These are phyloP conservation scores for Macrolepiota dolichaula DNA, from an alignment of 768 basidiomycete genomes.

Conservation along the genomic window DNA sequence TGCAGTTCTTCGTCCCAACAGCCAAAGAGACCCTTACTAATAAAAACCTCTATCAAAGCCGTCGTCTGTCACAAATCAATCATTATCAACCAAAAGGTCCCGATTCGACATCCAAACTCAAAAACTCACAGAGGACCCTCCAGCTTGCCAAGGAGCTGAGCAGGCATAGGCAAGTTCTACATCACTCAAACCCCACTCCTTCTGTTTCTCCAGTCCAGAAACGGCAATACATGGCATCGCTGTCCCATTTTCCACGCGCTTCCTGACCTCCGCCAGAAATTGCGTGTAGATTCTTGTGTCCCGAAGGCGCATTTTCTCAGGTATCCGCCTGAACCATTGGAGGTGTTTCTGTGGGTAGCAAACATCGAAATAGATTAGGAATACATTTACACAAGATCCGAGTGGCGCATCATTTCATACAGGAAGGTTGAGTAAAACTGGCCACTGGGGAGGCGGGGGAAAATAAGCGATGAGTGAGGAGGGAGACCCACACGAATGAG, in stretches of 20 bases:
- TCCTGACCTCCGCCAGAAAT: slow-evolving; percentile 21
- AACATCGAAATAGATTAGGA: neutral
- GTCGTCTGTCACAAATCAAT: neutral
- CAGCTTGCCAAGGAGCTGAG: slow-evolving; percentile 26
- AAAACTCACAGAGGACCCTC: slow-evolving; percentile 21
- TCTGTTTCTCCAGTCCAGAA: slow-evolving; percentile 36
- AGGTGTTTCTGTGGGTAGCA: slow-evolving; percentile 18
- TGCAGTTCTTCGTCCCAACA: no score
- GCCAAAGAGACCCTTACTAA: neutral
- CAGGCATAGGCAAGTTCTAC: slow-evolving; percentile 38
- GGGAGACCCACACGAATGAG: neutral
- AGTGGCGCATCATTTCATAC: neutral
- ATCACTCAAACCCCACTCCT: slow-evolving; percentile 35
- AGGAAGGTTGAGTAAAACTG: slow-evolving; percentile 12
- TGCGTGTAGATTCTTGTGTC: slow-evolving; percentile 22
- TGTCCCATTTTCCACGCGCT: slow-evolving; percentile 17
- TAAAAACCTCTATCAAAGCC: slow-evolving; percentile 1
- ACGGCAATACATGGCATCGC: slow-evolving; percentile 31
- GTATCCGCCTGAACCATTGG: slow-evolving; percentile 27
- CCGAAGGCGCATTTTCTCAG: slow-evolving; percentile 18
- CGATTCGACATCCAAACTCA: neutral
- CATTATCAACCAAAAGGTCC: neutral
- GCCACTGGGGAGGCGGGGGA: slow-evolving; percentile 1
- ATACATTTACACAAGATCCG: neutral
- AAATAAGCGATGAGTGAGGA: neutral